These are phyloP conservation scores for Verticillium tricorpus DNA, from an alignment of 2,329 filamentous ascomycete species.

Conservation along the genomic window DNA sequence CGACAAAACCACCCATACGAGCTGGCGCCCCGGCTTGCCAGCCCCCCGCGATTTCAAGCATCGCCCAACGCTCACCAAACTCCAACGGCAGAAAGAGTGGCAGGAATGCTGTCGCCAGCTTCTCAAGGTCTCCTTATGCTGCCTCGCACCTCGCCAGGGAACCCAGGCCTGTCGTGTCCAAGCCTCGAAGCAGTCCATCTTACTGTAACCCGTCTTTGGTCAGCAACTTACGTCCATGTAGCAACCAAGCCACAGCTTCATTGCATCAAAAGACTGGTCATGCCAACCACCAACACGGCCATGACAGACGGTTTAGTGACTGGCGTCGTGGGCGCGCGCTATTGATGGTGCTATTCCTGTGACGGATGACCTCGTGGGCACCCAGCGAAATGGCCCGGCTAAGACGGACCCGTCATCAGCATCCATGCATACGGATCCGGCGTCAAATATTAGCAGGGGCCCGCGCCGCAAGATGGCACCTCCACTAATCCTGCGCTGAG, in stretches of 20 bases:
- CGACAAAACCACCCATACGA: background rate
- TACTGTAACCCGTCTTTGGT: background rate
- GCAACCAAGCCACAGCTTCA: no score
- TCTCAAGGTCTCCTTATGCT: background rate
- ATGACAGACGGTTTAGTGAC: background rate
- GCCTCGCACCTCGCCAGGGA: background rate
- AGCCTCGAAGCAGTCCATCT: background rate
- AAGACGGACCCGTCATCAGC: background rate
- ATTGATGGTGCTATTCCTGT: background rate
- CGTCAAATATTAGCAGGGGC: background rate
- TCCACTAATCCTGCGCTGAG: background rate
- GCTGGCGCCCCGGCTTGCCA: background rate
- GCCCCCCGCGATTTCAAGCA: background rate
- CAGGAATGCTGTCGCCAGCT: background rate
- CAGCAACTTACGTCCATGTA: background rate
- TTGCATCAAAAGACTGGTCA: no score
- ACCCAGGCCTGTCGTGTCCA: background rate
- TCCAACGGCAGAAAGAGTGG: background rate
- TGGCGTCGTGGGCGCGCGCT: background rate
- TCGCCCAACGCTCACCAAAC: background rate
- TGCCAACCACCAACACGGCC: no score
- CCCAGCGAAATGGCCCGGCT: background rate
- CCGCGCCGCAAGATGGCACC: background rate
- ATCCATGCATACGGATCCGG: background rate
- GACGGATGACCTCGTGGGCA: background rate